Percentiles rank a stretch among this genome's conserved stretches.
phyloP scores from a whole-genome alignment of 371 early-diverging fungal genomes.

The Syncephalis fuscata region DNA sequence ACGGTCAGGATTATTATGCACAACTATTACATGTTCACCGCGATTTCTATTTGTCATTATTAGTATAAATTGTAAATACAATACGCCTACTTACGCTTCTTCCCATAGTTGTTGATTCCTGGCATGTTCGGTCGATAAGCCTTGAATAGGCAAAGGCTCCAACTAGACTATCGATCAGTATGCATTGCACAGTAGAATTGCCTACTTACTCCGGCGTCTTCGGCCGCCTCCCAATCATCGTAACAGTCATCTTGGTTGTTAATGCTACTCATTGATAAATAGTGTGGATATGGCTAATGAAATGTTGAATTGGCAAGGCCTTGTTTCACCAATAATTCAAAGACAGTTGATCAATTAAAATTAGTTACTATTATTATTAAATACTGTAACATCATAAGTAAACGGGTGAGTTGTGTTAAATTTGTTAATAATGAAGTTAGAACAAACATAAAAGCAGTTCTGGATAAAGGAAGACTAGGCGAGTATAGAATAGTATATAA shows the following conservation, averaged over 20 bases:
- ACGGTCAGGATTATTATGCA: neutral
- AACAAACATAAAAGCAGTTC: too few relatives aligned
- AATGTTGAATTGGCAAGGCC: too few relatives aligned
- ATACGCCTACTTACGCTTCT: neutral
- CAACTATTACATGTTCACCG: neutral
- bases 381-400: too few relatives aligned
- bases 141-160: neutral
- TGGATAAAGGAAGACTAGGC: too few relatives aligned
- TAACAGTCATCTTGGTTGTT: neutral
- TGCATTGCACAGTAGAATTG: neutral
- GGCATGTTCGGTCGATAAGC: neutral
- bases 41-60: neutral
- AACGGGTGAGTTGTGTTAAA: too few relatives aligned
- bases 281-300: too few relatives aligned
- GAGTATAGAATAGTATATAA: too few relatives aligned
- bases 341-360: too few relatives aligned
- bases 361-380: too few relatives aligned
- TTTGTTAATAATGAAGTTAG: too few relatives aligned
- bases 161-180: neutral
- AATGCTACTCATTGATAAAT: too few relatives aligned
- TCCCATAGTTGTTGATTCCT: neutral
- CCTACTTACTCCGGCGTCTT: neutral
- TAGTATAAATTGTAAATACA: neutral
- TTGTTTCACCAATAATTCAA: too few relatives aligned
- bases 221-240: constrained; percentile 1